Evolutionary conservation across 2,329 filamentous ascomycete species (phyloP), one percentile per base, ranked within the genome.

Genomic region (Lecanicillium sp.): DNA sequence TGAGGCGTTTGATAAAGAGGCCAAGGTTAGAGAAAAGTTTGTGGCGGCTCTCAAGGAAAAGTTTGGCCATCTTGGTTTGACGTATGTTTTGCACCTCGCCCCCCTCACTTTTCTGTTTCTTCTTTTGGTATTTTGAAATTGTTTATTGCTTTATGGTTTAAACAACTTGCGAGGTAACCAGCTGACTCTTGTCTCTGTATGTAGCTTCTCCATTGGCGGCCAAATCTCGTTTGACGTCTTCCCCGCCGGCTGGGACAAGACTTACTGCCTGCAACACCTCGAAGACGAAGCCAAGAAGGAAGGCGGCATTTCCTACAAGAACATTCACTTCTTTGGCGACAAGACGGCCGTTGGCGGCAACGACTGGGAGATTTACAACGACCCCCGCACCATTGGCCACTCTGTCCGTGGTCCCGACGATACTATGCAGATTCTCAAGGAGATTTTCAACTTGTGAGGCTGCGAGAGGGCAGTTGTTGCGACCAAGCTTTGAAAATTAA

Each of bases 221-320:
- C 87, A 95, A 59, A 95, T 98, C 64, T 95, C 89, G 43, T 98
- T 98, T 62, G 92, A 98, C 58, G 85, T 96, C 54, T 98, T 98
- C 75, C 92, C 92, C 47, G 77, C 71, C 3, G 92, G 92, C 56
- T 98, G 92, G 92, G 92, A 98, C 69, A 98, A 96, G 80, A 95
- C 86, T 9, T 98, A 95, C 74, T 95, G 89, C 68, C 72, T 96
- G 50, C 71, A 77, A 52, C 89, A 95, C 64, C 70, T 96, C 45
- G 86, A 92, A 67, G 74, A 74, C 47, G 89, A 95, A 62, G 80
- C 83, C 47, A 67, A 73, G 65, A 71, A 74, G 59, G 70, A 74
- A 29, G 80, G 77, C 54, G 81, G 83, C 45, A 69, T 94, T 46
- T 67, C 80, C 17, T 96, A 90, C 71, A 85, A 78, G 50, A 90